phyloP scores from a whole-genome alignment of 2,329 filamentous ascomycete species.

The Fusarium penzigii region DNA sequence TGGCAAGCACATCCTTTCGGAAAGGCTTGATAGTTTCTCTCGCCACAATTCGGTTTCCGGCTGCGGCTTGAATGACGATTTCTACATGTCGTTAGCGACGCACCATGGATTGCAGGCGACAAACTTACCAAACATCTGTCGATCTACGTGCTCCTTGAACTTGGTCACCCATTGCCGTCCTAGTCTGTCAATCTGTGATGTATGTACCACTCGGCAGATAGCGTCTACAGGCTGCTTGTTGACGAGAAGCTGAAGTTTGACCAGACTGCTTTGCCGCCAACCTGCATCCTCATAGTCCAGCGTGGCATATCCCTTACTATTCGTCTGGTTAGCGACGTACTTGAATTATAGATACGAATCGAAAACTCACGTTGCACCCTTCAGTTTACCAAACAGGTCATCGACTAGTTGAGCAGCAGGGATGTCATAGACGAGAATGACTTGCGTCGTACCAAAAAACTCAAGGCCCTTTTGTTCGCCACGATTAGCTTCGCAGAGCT shows the following conservation, averaged over 20 bases:
- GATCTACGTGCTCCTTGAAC: slow-evolving; percentile 94
- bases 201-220: slow-evolving; percentile 85
- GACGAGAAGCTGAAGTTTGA: slow-evolving; percentile 89
- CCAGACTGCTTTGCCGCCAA: slow-evolving; percentile 76
- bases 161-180: slow-evolving; percentile 89
- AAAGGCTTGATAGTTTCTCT: slow-evolving; percentile 96
- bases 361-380: slow-evolving; percentile 68
- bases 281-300: slow-evolving; percentile 96
- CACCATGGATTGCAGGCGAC: too few species aligned
- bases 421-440: slow-evolving; percentile 90
- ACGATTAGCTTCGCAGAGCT: slow-evolving; percentile 87
- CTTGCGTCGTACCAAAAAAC: slow-evolving; percentile 89
- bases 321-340: not conserved
- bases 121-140: slow-evolving; percentile 78
- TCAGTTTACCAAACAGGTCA: slow-evolving; percentile 96
- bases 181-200: slow-evolving; percentile 76
- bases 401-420: slow-evolving; percentile 90
- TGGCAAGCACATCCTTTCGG: slow-evolving; percentile 89
- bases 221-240: slow-evolving; percentile 94
- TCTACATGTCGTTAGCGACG: slow-evolving; percentile 48
- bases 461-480: slow-evolving; percentile 85
- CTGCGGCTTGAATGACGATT: slow-evolving; percentile 88
- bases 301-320: slow-evolving; percentile 83
- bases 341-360: not conserved
- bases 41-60: slow-evolving; percentile 80